Percentiles rank a stretch among this genome's conserved stretches.
Evolutionary conservation across 345 rosid genomes (phyloP).

Genomic region (Camelina neglecta): DNA sequence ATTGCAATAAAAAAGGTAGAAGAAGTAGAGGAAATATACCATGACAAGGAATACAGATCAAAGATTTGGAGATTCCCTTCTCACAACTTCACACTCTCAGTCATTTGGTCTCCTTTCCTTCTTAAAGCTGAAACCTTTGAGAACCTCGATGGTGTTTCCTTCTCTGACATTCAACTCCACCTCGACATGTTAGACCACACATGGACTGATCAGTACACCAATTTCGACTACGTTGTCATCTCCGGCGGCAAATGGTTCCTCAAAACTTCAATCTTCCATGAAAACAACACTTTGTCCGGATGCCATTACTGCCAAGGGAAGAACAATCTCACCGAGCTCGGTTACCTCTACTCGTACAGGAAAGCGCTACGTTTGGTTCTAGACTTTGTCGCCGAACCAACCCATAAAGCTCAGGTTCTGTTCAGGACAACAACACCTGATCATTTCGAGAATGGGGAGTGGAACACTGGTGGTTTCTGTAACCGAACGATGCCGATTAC

Average conservation of each 20-base stretch:
- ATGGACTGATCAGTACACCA: conserved; percentile 62
- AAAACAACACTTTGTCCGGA: conserved; percentile 61
- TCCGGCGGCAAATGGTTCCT: conserved; percentile 99
- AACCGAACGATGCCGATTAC: conserved; percentile 55
- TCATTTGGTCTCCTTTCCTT: conserved; percentile 94
- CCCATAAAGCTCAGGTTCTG: conserved; percentile 65
- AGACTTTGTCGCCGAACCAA: conserved; percentile 59
- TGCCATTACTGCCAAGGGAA: conserved; percentile 83
- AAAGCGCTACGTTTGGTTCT: conserved; percentile 63
- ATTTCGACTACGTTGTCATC: conserved; percentile 70
- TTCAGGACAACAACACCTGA: conserved; percentile 90
- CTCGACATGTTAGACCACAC: conserved; percentile 76
- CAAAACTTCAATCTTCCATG: conserved; percentile 86
- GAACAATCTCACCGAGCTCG: conserved; percentile 70
- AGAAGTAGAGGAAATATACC: conserved; percentile 70
- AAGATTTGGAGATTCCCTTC: conserved; percentile 80
- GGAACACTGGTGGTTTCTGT: conserved; percentile 91
- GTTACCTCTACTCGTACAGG: conserved; percentile 72
- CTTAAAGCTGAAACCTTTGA: conserved; percentile 79
- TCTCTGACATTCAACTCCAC: conserved; percentile 75
- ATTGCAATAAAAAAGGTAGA: conserved; percentile 52
- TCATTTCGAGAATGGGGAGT: conserved; percentile 94
- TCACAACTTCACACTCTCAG: conserved; percentile 74
- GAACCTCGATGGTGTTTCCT: conserved; percentile 71
- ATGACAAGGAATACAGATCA: conserved; percentile 76